Conservation (phyloP, 495 filamentous ascomycete species). For the Trichocladium antarcticum region DNA sequence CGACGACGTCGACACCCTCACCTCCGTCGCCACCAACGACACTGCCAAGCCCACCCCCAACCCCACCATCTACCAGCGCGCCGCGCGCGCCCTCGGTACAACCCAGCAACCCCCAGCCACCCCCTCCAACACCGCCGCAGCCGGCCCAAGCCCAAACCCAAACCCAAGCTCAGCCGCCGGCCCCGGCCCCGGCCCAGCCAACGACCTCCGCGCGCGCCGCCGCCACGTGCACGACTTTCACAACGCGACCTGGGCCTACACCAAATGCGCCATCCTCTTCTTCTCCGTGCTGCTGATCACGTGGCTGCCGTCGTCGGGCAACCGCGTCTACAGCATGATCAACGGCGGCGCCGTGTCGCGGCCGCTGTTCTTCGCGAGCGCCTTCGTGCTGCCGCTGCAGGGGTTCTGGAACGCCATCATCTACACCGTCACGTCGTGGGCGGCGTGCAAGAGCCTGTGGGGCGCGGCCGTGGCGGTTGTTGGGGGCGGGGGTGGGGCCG, state of each 20-base stretch:
- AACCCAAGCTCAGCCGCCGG: not conserved
- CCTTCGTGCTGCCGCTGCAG: constrained; percentile 70
- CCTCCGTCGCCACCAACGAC: not conserved
- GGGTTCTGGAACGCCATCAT: constrained; percentile 83
- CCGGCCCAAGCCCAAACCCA: not conserved
- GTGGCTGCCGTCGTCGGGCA: constrained; percentile 76
- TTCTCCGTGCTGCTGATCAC: constrained; percentile 71
- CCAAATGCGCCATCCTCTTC: constrained; percentile 76
- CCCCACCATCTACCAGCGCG: constrained; percentile 1
- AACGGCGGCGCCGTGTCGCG: constrained; percentile 43
- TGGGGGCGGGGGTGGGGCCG: constrained; percentile 1
- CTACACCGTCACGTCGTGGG: constrained; percentile 56
- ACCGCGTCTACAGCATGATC: constrained; percentile 60
- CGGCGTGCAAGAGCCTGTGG: constrained; percentile 33
- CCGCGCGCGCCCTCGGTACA: too few species aligned
- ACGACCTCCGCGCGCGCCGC: constrained; percentile 9
- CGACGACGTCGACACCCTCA: constrained; percentile 14
- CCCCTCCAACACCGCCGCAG: not conserved
- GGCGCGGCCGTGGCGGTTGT: not conserved
- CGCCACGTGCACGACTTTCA: constrained; percentile 28
- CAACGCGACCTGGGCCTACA: constrained; percentile 63
- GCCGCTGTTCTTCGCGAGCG: constrained; percentile 55
- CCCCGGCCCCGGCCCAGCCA: not conserved
- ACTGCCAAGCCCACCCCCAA: not conserved
- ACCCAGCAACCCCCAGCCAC: not conserved